Conservation (phyloP, 2,329 filamentous ascomycete species). For the Pestalotiopsis sp. region DNA sequence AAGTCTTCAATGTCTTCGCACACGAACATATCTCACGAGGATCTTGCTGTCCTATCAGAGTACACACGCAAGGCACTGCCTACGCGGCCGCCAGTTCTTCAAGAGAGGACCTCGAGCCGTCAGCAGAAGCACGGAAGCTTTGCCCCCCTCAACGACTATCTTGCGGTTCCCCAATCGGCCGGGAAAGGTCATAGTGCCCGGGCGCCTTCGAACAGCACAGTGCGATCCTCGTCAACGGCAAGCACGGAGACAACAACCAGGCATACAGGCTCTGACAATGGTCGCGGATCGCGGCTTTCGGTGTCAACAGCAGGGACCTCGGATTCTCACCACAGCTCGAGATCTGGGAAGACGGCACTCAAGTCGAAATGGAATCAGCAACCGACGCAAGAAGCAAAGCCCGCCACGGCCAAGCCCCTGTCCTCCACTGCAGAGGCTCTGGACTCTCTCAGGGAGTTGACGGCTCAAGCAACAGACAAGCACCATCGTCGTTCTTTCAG, state of each 20-base stretch:
- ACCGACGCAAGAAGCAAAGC: conserved; percentile 40
- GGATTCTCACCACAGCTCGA: conserved; percentile 28
- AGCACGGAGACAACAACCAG: conserved; percentile 21
- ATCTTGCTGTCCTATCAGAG: conserved; percentile 17
- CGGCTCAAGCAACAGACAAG: neutral
- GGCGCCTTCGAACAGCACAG: conserved; percentile 23
- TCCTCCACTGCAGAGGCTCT: conserved; percentile 26
- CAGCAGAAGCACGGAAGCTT: conserved; percentile 43
- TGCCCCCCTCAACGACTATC: conserved; percentile 41
- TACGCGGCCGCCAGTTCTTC: conserved; percentile 22
- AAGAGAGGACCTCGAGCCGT: conserved; percentile 21
- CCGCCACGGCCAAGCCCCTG: conserved; percentile 38
- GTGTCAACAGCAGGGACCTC: conserved; percentile 37
- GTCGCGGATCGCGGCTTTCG: conserved; percentile 37
- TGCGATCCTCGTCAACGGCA: conserved; percentile 24
- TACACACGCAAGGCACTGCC: conserved; percentile 16
- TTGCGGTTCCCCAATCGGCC: conserved; percentile 38
- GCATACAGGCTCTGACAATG: conserved; percentile 14
- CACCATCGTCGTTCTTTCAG: conserved; percentile 27
- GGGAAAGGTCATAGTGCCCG: conserved; percentile 21
- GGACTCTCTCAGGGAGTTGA: neutral
- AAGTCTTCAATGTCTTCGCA: conserved; percentile 35
- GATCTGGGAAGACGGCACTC: conserved; percentile 25
- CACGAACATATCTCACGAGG: conserved; percentile 25
- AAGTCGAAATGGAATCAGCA: conserved; percentile 19